These are phyloP conservation scores for Vitis hybrid DNA, from an alignment of 177 flowering plant species.

Conservation along the genomic window DNA sequence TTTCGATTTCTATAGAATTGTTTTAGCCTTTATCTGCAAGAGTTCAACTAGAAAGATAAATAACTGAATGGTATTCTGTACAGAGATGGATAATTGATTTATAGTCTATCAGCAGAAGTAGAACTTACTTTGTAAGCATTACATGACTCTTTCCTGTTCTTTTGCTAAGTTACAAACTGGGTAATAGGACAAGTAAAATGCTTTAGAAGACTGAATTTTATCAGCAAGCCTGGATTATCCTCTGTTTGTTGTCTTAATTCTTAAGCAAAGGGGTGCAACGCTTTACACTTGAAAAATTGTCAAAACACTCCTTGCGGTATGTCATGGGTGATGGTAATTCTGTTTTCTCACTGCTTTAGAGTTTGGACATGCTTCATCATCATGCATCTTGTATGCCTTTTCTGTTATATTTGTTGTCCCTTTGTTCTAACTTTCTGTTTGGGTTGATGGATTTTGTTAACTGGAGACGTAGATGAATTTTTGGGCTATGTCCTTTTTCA, in stretches of 20 bases:
- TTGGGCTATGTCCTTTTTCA: background rate
- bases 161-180: too few relatives aligned
- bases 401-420: background rate
- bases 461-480: background rate
- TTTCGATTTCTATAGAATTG: background rate
- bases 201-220: too few relatives aligned
- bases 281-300: too few relatives aligned
- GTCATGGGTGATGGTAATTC: background rate
- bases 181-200: too few relatives aligned
- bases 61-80: background rate
- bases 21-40: background rate
- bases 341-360: background rate
- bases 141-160: too few relatives aligned
- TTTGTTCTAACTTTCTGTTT: background rate
- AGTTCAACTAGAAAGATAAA: background rate
- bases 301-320: background rate
- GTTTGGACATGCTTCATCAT: background rate
- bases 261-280: too few relatives aligned
- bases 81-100: background rate
- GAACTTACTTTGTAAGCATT: too few relatives aligned
- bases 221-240: too few relatives aligned
- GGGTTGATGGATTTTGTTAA: background rate
- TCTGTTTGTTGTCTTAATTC: too few relatives aligned
- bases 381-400: background rate
- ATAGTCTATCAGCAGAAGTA: too few relatives aligned